A percentile compares a stretch with the other conserved stretches of the same genome.
Evolutionary conservation across 208 protist genomes (phyloP).

Genomic region (Jaenimonas drosophilae): DNA sequence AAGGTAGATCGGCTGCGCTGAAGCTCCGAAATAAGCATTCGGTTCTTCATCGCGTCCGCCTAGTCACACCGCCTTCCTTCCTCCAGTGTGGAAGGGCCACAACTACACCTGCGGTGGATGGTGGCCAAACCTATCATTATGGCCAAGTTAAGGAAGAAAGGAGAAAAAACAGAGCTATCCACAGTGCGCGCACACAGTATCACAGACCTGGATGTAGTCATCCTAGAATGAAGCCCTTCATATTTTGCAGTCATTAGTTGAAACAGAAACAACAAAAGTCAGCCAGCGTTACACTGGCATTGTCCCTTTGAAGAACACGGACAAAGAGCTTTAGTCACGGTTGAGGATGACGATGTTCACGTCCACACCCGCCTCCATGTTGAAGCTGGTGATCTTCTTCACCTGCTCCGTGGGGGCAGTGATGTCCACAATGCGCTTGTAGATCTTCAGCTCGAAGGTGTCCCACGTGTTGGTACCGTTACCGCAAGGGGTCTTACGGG

Average conservation of each 20-base stretch:
- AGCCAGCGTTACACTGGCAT: not conserved
- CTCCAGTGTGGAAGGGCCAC: too few species aligned
- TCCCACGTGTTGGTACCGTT: slow-evolving; percentile 99
- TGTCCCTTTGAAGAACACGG: too few species aligned
- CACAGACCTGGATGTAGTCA: not conserved
- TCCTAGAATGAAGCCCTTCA: not conserved
- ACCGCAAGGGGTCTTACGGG: slow-evolving; percentile 99
- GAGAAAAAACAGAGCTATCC: not conserved
- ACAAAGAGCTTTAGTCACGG: too few species aligned
- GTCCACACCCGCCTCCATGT: slow-evolving; percentile 80
- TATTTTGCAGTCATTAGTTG: not conserved
- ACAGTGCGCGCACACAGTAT: not conserved
- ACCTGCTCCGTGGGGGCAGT: slow-evolving; percentile 81
- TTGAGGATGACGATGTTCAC: slow-evolving; percentile 81
- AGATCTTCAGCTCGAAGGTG: slow-evolving; percentile 98
- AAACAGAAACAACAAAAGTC: not conserved
- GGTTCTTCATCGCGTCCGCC: too few species aligned
- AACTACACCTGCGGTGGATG: too few species aligned
- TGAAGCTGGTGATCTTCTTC: slow-evolving; percentile 90
- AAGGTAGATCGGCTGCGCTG: too few species aligned
- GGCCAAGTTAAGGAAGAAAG: not conserved
- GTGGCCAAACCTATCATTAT: not conserved
- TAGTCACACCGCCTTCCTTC: too few species aligned
- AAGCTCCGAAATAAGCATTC: too few species aligned
- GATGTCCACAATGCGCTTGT: slow-evolving; percentile 99